Evolutionary conservation across 768 basidiomycete species (phyloP).

Genomic region (Boletus eberwhitei): DNA sequence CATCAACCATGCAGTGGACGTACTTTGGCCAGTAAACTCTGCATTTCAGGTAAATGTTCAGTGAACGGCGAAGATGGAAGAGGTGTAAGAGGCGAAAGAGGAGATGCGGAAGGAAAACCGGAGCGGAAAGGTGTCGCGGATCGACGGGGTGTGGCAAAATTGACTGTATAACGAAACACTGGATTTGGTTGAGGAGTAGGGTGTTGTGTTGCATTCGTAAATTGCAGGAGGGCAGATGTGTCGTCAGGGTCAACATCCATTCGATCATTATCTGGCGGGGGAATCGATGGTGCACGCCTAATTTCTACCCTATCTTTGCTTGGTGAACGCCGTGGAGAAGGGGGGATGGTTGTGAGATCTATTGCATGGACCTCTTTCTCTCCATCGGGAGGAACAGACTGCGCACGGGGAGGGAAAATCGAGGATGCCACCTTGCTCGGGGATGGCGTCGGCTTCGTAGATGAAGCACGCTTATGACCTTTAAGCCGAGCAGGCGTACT

Average conservation of each 20-base stretch:
- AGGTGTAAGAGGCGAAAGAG: slow-evolving; percentile 49
- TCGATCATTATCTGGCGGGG: slow-evolving; percentile 15
- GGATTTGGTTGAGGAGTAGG: slow-evolving; percentile 8
- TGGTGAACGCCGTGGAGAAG: slow-evolving; percentile 29
- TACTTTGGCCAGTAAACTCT: slow-evolving; percentile 18
- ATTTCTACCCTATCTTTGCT: slow-evolving; percentile 19
- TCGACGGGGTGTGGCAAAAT: slow-evolving; percentile 27
- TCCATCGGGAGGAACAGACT: slow-evolving; percentile 28
- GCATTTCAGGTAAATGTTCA: slow-evolving; percentile 7
- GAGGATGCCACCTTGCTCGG: slow-evolving; percentile 8
- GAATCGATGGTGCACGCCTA: slow-evolving; percentile 24
- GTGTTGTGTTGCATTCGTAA: slow-evolving; percentile 15
- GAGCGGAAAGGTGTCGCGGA: slow-evolving; percentile 2
- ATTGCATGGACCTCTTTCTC: slow-evolving; percentile 11
- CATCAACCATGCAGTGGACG: background rate
- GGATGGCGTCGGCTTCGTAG: slow-evolving; percentile 19
- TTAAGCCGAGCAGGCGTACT: background rate
- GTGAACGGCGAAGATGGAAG: slow-evolving; percentile 44
- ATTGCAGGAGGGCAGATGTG: slow-evolving; percentile 18
- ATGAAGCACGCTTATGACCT: slow-evolving; percentile 18
- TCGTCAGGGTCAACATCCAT: slow-evolving; percentile 27
- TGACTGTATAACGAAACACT: slow-evolving; percentile 22
- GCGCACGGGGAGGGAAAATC: slow-evolving; percentile 22
- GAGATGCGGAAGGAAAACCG: slow-evolving; percentile 6
- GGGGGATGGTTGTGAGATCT: slow-evolving; percentile 22